Conservation (phyloP, 2,329 filamentous ascomycete genomes). For the Neodidymelliopsis sp. region DNA sequence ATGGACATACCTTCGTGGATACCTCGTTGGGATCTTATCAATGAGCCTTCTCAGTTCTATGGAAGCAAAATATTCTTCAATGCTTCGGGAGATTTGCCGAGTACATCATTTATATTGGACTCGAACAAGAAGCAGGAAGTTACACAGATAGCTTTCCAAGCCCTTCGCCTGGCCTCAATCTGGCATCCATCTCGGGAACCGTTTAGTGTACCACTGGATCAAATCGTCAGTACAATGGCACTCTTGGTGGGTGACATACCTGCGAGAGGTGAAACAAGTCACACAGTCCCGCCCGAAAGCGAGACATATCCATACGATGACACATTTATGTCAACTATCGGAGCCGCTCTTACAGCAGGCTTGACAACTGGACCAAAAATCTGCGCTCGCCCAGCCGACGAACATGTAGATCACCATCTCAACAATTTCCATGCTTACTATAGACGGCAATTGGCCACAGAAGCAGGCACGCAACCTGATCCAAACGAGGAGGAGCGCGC, state of each 20-base stretch:
- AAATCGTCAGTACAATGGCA: background rate
- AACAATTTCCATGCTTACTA: background rate
- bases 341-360: background rate
- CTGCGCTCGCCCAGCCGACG: background rate
- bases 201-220: background rate
- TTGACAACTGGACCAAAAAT: background rate
- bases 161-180: background rate
- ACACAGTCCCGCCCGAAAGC: background rate
- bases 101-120: background rate
- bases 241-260: background rate
- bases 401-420: background rate
- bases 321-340: background rate
- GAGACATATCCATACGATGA: background rate
- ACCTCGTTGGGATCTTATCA: slow-evolving; percentile 3
- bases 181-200: background rate
- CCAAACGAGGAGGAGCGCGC: background rate
- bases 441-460: background rate
- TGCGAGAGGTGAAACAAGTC: background rate
- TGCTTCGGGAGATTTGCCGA: background rate
- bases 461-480: background rate
- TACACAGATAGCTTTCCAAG: background rate
- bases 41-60: background rate
- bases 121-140: background rate
- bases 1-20: slow-evolving; percentile 1
- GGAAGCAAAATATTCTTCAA: background rate